Base-by-base conservation (phyloP, 2,329 filamentous ascomycete species). In the Colletotrichum scovillei region DNA sequence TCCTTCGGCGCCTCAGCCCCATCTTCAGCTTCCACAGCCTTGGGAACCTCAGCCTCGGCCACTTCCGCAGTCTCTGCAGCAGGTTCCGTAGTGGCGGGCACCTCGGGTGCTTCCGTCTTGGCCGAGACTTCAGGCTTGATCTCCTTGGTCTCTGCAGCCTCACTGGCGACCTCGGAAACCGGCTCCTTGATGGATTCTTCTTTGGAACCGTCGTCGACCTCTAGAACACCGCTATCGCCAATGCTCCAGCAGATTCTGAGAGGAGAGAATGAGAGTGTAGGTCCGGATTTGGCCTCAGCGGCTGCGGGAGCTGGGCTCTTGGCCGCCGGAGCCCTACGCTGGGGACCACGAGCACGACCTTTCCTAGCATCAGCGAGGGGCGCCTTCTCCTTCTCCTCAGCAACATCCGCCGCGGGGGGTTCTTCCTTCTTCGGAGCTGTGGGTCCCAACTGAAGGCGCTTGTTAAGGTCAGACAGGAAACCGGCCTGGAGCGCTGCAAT, bases 391-490 rank as follows among this genome's bases (percentile, higher is more conserved):
- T 74, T 73, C 35, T 76, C 74, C 56, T 76, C 75, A 7, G 32
- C 57, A 60, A 67, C 19, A 28, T 67, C 73, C 3, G 63, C 67
- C 35, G 66, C 73, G 9, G 76, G 71, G 11, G 67, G 55, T 53
- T 81, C 77, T 24, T 77, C 74, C 68, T 69, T 71, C 59, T 95
- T 95, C 1, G 92, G 90, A 11, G 88, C 90, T 77, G 94, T 92
- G n/a, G 95, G 96, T 1, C 97, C 97, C 46, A 97, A 85, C 79
- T 95, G 92, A 32, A 99, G 87, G 62, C 95, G 93, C 78, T 95
- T 95, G 82, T 98, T 98, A 55, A 99, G 86, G 79, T 98, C 96
- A 57, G 92, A 95, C 88, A 99, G 91, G 82, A 99, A 98, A 3
- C 94, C 95, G 49, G 94, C 94, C 83, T 97, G 95, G 38, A 99